Evolutionary conservation across 2,329 filamentous ascomycete genomes (phyloP), one percentile per base, ranked within the genome.

Genomic region (Ophiostoma triangulosporum): DNA sequence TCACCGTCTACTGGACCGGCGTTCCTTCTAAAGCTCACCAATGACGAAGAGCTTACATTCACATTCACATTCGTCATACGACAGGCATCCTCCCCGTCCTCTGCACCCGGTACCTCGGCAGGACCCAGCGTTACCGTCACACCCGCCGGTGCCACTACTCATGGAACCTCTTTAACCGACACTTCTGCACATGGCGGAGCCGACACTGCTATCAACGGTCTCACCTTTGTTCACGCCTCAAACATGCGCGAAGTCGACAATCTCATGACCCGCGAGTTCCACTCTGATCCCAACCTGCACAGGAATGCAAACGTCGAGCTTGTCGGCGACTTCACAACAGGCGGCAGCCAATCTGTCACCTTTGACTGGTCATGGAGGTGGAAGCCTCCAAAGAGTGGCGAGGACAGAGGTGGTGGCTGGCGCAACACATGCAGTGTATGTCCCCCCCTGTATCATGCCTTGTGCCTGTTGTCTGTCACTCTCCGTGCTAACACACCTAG

Each of bases 311-410:
- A 97, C 64, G 93, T 98, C 36, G 86, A 94, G 63, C 76, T 97
- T 45, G 83, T 98, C n/a, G 93, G 93, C 3, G 89, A 95, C 66
- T 96, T 86, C 64, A 77, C 80, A 3, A 98, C 93, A 0, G 81
- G 77, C 31, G 90, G 91, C n/a, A 87, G 75, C 62, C 73, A 84
- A 6, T 91, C 88, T 1, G 84, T 95, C 29, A 83, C 88, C 32
- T 96, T 96, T 64, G 85, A 91, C 59, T 98, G 91, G 89, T 83
- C 84, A 7, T 98, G 93, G 93, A 93, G 85, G 73, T 98, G 91
- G 89, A 88, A 86, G 64, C 88, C 93, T 8, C 93, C 93, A 35
- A 95, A 88, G 73, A 64, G 72, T 14, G 70, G 72, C 15, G 90
- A 96, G 64, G 90, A 96, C 65, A 81, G 80, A 62, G 87, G 86